Evolutionary conservation across 1,139 yeast species (phyloP), one percentile per base, ranked within the genome.

Genomic region (Pichiaceae sp.): DNA sequence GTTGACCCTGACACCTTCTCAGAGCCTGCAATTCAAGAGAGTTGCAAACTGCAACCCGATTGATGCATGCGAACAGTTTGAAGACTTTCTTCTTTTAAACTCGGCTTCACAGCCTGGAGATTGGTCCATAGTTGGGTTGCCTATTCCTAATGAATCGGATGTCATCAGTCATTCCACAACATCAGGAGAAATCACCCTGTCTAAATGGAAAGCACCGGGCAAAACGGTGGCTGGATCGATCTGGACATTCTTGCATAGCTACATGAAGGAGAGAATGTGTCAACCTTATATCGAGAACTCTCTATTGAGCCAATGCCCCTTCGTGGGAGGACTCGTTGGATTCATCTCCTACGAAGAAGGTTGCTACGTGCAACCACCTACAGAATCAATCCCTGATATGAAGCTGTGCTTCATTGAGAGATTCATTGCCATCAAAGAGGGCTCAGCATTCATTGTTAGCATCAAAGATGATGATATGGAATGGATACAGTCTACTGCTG

Each of bases 311-410:
- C 18, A 58, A 1, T 61, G 82, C 31, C 95, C 95, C 1, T 93
- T 93, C 53, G 64, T 78, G 41, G 98, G 98, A 17, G 99, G 99
- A 0, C 68, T 82, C 26, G 63, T 87, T 43, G 99, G 99, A 1
- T 65, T 83, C 33, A 58, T 91, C 11, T 81, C 95, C 0, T 91
- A 91, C 54, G 99, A 91, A 55, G 87, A 82, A 59, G 89, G 91
- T 1, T 70, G 70, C 27, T 66, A 66, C 46, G 49, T 76, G 15
- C 40, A 57, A 1, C 31, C 60, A 24, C 57, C 59, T 34, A 39
- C 35, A 4, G 50, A 49, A 2, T 39, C 50, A 27, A 59, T 64
- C 4, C 94, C 95, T 0, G 95, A 85, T 55, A 72, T 86, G 31
- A 82, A 82, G 48, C 64, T 91, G 38, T 78, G 83, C 4, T 84